Percentiles rank a stretch among this genome's conserved stretches.
These are phyloP conservation scores for Wickerhamomyces bovis DNA, from an alignment of 805 yeast species.

Conservation along the genomic window DNA sequence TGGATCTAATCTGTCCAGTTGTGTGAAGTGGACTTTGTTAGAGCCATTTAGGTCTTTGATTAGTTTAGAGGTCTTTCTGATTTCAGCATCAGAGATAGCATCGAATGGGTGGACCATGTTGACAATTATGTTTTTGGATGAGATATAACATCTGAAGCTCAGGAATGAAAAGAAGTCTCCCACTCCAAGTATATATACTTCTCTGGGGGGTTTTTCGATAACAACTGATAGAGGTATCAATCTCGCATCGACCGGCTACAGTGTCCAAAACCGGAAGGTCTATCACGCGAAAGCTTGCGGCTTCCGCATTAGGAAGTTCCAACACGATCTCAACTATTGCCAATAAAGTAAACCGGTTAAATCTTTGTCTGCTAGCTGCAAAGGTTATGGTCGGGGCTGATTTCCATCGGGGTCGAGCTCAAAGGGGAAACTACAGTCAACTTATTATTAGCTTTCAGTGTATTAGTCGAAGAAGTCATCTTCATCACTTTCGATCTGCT, in stretches of 20 bases:
- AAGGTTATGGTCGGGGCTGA: background rate
- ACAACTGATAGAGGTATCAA: background rate
- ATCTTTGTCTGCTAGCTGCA: no score
- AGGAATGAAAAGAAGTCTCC: background rate
- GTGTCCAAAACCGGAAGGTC: conserved; percentile 9
- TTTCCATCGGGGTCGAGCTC: background rate
- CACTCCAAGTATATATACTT: background rate
- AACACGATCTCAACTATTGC: no score
- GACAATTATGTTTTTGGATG: background rate
- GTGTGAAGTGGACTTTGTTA: conserved; percentile 54
- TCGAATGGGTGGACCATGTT: conserved; percentile 47
- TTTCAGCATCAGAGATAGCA: conserved; percentile 51
- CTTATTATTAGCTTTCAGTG: background rate
- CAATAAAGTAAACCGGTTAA: no score
- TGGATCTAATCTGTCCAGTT: conserved; percentile 68
- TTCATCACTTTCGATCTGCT: conserved; percentile 19
- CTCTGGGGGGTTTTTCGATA: background rate
- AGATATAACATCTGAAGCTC: background rate
- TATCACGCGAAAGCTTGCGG: background rate
- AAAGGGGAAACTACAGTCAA: background rate
- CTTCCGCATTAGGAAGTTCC: background rate
- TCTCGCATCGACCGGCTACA: conserved; percentile 5
- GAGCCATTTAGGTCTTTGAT: conserved; percentile 53
- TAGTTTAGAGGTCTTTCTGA: conserved; percentile 50
- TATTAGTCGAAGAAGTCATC: conserved; percentile 41